Conservation (phyloP, 441 rosid genomes). For the Brassica hybrid region DNA sequence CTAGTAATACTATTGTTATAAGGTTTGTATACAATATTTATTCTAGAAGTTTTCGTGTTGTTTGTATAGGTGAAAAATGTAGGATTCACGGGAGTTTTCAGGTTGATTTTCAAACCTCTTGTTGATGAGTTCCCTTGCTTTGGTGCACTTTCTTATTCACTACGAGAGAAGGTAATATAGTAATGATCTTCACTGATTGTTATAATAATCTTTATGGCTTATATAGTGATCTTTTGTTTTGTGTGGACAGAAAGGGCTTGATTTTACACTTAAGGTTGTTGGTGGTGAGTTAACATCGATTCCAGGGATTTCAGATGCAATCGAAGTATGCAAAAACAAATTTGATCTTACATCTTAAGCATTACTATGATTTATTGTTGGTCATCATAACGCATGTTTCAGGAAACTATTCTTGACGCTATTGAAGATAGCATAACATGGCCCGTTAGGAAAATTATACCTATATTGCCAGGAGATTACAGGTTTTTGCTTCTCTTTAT, state of each 20-base stretch:
- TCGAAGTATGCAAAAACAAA: conserved; percentile 61
- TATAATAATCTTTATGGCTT: neutral
- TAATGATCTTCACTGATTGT: neutral
- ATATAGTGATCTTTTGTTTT: conserved; percentile 15
- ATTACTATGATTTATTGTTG: neutral
- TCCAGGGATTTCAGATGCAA: conserved; percentile 88
- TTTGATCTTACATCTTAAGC: neutral
- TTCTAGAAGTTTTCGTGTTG: conserved; percentile 31
- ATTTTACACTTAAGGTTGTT: conserved; percentile 77
- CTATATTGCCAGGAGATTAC: conserved; percentile 95
- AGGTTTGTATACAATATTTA: neutral
- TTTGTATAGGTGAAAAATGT: conserved; percentile 75
- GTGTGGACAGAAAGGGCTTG: conserved; percentile 70
- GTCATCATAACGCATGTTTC: conserved; percentile 18
- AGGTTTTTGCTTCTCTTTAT: conserved; percentile 52
- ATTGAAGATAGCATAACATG: conserved; percentile 91
- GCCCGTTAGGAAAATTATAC: conserved; percentile 91
- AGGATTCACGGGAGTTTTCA: conserved; percentile 92
- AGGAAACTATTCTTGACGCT: conserved; percentile 91
- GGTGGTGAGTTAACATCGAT: conserved; percentile 90
- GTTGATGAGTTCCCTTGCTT: conserved; percentile 88
- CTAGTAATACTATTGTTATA: neutral
- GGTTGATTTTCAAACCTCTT: conserved; percentile 90
- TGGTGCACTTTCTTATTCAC: conserved; percentile 86
- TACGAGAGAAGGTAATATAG: conserved; percentile 70